phyloP scores from a whole-genome alignment of 106 monocot species.

The Phalaenopsis equestris region DNA sequence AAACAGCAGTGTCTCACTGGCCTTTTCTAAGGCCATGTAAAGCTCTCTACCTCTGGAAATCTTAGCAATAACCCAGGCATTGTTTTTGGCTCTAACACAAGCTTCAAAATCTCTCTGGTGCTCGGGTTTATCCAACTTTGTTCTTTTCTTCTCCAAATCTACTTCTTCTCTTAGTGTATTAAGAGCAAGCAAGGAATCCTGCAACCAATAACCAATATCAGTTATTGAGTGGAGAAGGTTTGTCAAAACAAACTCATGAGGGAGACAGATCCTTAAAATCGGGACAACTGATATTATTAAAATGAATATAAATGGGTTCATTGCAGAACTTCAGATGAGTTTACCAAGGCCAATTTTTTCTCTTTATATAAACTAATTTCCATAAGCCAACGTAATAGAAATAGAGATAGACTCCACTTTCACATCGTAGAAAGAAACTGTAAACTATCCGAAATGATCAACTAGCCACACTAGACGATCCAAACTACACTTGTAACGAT shows the following conservation, averaged over 20 bases:
- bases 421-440: background rate
- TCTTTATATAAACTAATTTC: too few relatives aligned
- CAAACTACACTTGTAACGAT: too few relatives aligned
- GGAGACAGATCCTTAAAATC: too few relatives aligned
- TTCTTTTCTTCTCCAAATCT: slow-evolving; percentile 70
- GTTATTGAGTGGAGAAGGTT: too few relatives aligned
- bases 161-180: slow-evolving; percentile 83
- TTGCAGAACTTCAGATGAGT: too few relatives aligned
- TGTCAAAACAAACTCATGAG: too few relatives aligned
- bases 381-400: background rate
- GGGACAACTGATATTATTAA: too few relatives aligned
- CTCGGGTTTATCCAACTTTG: slow-evolving; percentile 32
- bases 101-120: slow-evolving; percentile 73
- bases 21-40: slow-evolving; percentile 88
- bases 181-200: slow-evolving; percentile 81
- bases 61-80: slow-evolving; percentile 92
- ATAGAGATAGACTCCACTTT: background rate
- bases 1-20: slow-evolving; percentile 84
- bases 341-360: too few relatives aligned
- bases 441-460: background rate
- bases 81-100: slow-evolving; percentile 79
- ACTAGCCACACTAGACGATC: too few relatives aligned
- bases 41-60: slow-evolving; percentile 73
- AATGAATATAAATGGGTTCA: too few relatives aligned
- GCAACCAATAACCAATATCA: slow-evolving; percentile 10